These are phyloP conservation scores for Barnettozyma botsteinii DNA, from an alignment of 805 yeast genomes.

Conservation along the genomic window DNA sequence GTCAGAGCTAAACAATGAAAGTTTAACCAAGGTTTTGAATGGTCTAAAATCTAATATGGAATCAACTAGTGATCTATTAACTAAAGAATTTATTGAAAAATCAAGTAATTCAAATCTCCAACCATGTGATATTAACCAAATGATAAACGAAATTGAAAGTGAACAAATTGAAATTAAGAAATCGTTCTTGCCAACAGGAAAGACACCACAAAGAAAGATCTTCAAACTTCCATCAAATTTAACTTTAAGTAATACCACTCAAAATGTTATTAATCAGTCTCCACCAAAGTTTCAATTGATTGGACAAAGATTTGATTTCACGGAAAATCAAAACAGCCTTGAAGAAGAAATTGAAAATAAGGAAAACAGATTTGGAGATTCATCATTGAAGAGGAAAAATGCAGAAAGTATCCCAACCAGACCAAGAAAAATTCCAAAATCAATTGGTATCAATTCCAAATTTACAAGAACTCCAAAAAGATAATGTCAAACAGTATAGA, in stretches of 20 bases:
- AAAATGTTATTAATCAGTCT: slow-evolving; percentile 9
- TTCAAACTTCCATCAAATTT: slow-evolving; percentile 15
- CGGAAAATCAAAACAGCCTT: background rate
- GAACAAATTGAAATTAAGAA: slow-evolving; percentile 24
- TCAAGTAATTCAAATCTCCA: slow-evolving; percentile 14
- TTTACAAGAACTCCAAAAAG: background rate
- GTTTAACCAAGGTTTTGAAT: background rate
- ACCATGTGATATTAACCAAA: slow-evolving; percentile 16
- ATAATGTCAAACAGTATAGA: background rate
- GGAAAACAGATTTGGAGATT: slow-evolving; percentile 5
- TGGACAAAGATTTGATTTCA: slow-evolving; percentile 20
- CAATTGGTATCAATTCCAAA: background rate
- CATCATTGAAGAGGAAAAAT: slow-evolving; percentile 1
- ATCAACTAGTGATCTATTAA: slow-evolving; percentile 4
- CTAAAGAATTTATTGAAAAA: slow-evolving; percentile 10
- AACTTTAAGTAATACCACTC: background rate
- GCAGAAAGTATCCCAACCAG: slow-evolving; percentile 11
- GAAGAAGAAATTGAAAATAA: slow-evolving; percentile 6
- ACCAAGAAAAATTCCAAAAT: background rate
- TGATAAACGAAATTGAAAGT: slow-evolving; percentile 21
- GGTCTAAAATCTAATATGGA: slow-evolving; percentile 1
- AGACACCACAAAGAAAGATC: slow-evolving; percentile 24
- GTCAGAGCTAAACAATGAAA: background rate
- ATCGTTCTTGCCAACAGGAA: slow-evolving; percentile 26
- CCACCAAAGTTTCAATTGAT: slow-evolving; percentile 27